phyloP scores from a whole-genome alignment of 306 rosid genomes.

The Alnus glutinosa region DNA sequence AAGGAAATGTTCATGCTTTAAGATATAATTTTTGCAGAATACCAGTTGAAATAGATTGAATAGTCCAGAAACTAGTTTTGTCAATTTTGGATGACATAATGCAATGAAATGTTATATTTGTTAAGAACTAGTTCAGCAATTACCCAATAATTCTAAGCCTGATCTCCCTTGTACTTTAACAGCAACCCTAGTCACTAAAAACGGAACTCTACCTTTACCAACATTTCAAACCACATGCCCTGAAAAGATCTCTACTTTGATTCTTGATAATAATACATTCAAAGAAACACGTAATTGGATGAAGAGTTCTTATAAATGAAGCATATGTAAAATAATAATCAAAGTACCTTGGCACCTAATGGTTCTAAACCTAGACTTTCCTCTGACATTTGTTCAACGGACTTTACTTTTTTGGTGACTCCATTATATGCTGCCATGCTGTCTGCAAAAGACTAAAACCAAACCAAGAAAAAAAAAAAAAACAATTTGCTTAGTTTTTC shows the following conservation, averaged over 20 bases:
- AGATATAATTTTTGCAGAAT: background rate
- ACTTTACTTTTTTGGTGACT: constrained; percentile 27
- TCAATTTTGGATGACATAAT: background rate
- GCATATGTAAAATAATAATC: constrained; percentile 9
- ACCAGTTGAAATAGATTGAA: background rate
- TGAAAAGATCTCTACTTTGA: background rate
- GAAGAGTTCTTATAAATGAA: constrained; percentile 15
- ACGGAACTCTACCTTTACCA: background rate
- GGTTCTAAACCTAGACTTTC: constrained; percentile 66
- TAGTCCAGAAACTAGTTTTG: background rate
- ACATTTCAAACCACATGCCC: background rate
- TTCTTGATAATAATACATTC: background rate
- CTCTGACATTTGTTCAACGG: constrained; percentile 43
- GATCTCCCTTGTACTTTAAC: background rate
- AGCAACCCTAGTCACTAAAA: background rate
- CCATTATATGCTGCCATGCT: constrained; percentile 35
- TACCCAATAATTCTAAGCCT: background rate
- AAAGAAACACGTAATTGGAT: background rate
- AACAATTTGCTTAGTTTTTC: constrained; percentile 23
- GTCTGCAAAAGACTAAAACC: constrained; percentile 63
- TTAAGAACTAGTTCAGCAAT: background rate
- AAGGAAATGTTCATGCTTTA: background rate
- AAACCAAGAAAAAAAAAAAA: background rate
- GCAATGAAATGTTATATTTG: background rate
- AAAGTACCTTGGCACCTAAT: constrained; percentile 65